Percentiles rank a stretch among this genome's conserved stretches.
phyloP scores from a whole-genome alignment of 164 flowering plant genomes.

The Vitis cinerea region DNA sequence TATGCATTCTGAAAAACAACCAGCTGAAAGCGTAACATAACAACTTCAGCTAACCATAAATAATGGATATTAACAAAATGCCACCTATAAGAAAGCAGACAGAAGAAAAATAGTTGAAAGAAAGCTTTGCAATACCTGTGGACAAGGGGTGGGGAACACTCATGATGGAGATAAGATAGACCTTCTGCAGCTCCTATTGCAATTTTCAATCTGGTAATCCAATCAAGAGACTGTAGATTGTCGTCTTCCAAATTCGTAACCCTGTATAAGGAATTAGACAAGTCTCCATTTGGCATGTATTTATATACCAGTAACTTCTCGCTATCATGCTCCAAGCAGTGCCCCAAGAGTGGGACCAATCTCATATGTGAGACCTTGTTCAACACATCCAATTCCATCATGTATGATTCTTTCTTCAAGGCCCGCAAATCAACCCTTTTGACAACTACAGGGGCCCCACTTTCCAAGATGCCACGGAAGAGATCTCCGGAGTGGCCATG shows the following conservation, averaged over 20 bases:
- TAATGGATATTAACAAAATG: background rate
- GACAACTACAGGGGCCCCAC: conserved; percentile 54
- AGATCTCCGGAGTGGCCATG: conserved; percentile 85
- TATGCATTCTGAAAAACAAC: background rate
- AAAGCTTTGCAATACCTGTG: conserved; percentile 29
- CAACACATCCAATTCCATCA: conserved; percentile 28
- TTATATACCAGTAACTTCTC: conserved; percentile 35
- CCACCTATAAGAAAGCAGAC: background rate
- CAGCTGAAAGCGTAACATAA: background rate
- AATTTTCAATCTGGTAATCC: conserved; percentile 42
- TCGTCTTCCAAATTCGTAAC: conserved; percentile 36
- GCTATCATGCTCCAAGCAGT: conserved; percentile 41
- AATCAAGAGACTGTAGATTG: conserved; percentile 52
- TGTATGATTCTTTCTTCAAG: conserved; percentile 32
- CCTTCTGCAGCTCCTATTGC: conserved; percentile 43
- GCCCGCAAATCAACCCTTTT: conserved; percentile 49
- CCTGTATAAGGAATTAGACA: conserved; percentile 27
- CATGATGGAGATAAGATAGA: conserved; percentile 37
- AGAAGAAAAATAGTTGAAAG: conserved; percentile 1
- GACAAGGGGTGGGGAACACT: conserved; percentile 36
- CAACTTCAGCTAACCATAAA: background rate
- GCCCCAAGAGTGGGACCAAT: conserved; percentile 35
- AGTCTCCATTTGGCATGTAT: conserved; percentile 38
- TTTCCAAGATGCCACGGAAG: conserved; percentile 54
- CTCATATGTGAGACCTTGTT: conserved; percentile 27